These are phyloP conservation scores for Vitis rupestris DNA, from an alignment of 164 flowering plant species.

Conservation along the genomic window DNA sequence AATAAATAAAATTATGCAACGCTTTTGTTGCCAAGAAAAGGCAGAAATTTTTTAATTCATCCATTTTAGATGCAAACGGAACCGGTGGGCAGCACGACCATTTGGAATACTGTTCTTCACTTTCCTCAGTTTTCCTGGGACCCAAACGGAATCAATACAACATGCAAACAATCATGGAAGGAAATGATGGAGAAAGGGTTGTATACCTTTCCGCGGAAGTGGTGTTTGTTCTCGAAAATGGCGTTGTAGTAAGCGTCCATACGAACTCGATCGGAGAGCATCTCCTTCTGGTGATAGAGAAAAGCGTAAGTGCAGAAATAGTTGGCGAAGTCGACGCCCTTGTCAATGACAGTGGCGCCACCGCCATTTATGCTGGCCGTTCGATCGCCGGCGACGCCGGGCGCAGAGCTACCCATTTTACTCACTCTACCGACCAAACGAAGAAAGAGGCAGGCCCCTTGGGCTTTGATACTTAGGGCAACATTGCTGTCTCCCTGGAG, in stretches of 20 bases:
- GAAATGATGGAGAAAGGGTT: not conserved
- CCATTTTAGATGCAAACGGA: no score
- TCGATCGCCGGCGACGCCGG: slow-evolving; percentile 36
- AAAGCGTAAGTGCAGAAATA: slow-evolving; percentile 95
- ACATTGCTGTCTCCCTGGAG: not conserved
- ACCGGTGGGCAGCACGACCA: no score
- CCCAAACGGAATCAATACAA: not conserved
- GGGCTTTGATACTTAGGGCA: slow-evolving; percentile 7
- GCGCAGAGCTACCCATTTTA: slow-evolving; percentile 43
- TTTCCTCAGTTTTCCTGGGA: not conserved
- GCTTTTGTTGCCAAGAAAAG: no score
- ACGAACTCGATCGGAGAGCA: slow-evolving; percentile 93
- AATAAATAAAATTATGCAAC: no score
- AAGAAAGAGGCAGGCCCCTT: not conserved
- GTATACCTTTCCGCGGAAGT: slow-evolving; percentile 77
- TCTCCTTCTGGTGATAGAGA: slow-evolving; percentile 97
- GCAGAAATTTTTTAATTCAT: no score
- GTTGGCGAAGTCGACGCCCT: slow-evolving; percentile 89
- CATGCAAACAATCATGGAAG: not conserved
- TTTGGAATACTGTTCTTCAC: not conserved
- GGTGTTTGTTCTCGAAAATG: slow-evolving; percentile 73
- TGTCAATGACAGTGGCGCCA: slow-evolving; percentile 53
- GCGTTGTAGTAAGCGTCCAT: slow-evolving; percentile 94
- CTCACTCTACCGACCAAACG: not conserved
- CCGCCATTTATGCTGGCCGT: slow-evolving; percentile 8